Percentiles rank a stretch among this genome's conserved stretches.
These are phyloP conservation scores for Scleroderma bovista DNA, from an alignment of 768 basidiomycete genomes.

Conservation along the genomic window DNA sequence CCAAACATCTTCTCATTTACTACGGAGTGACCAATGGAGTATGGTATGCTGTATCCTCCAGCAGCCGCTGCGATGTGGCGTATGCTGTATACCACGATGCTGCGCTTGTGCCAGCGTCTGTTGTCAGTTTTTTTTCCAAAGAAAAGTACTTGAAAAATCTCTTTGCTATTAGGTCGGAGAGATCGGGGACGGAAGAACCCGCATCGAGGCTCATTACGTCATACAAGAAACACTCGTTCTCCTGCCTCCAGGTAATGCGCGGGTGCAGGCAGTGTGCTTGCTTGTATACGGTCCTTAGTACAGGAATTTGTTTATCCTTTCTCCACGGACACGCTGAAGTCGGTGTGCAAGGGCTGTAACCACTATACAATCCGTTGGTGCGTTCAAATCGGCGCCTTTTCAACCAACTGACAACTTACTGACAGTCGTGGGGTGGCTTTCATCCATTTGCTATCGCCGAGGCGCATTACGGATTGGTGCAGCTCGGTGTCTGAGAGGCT, in stretches of 20 bases:
- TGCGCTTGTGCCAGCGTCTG: not conserved
- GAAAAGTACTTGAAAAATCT: slow-evolving; percentile 42
- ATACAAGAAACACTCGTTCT: slow-evolving; percentile 20
- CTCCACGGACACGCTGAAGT: slow-evolving; percentile 25
- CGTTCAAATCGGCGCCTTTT: slow-evolving; percentile 9
- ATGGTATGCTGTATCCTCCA: too few relatives aligned
- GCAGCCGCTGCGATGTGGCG: too few relatives aligned
- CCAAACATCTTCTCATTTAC: too few relatives aligned
- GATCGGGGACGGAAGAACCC: slow-evolving; percentile 46
- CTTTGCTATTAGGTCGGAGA: slow-evolving; percentile 45
- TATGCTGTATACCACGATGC: too few relatives aligned
- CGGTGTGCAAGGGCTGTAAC: slow-evolving; percentile 9
- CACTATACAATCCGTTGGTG: slow-evolving; percentile 10
- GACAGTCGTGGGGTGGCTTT: not conserved
- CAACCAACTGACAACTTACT: not conserved
- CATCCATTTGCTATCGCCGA: not conserved
- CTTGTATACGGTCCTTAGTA: not conserved
- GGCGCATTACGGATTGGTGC: not conserved
- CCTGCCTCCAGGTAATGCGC: slow-evolving; percentile 27
- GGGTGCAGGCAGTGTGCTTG: slow-evolving; percentile 10
- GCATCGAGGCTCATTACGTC: slow-evolving; percentile 36
- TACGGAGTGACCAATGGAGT: too few relatives aligned
- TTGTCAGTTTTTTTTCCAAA: slow-evolving; percentile 44
- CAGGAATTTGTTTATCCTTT: slow-evolving; percentile 9
- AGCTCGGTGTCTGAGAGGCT: not conserved